A percentile compares a stretch with the other conserved stretches of the same genome.
Conservation (phyloP, 2,329 filamentous ascomycete genomes). For the Fusarium xylarioides region DNA sequence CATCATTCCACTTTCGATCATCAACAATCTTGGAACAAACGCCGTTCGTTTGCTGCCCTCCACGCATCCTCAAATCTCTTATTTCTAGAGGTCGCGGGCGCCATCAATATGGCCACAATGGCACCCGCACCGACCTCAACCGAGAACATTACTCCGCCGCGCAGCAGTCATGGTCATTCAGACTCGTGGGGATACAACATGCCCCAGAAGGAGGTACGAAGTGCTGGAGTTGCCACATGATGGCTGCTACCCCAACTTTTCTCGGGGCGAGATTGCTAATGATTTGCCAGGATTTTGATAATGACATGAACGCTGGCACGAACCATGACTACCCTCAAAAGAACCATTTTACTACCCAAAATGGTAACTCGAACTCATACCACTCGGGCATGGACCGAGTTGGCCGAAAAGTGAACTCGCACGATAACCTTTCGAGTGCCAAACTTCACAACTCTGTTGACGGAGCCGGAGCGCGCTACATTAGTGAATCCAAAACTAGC, state of each 20-base stretch:
- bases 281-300: conserved; percentile 31
- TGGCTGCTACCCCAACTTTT: not conserved
- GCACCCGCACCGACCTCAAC: conserved; percentile 59
- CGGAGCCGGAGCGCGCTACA: conserved; percentile 32
- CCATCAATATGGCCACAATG: conserved; percentile 60
- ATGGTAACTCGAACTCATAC: conserved; percentile 41
- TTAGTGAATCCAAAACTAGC: conserved; percentile 40
- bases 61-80: not conserved
- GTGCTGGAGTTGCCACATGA: not conserved
- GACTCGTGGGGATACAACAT: conserved; percentile 55
- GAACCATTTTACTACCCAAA: conserved; percentile 30
- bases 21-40: not conserved
- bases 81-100: conserved; percentile 43
- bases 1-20: not conserved
- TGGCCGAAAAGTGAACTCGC: conserved; percentile 50
- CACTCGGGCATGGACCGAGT: conserved; percentile 41
- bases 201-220: conserved; percentile 51
- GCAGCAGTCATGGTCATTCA: conserved; percentile 59
- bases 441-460: conserved; percentile 40
- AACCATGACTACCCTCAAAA: conserved; percentile 34
- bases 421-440: conserved; percentile 44
- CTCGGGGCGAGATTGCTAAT: conserved; percentile 21
- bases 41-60: not conserved
- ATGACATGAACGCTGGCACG: conserved; percentile 24
- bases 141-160: conserved; percentile 58